phyloP scores from a whole-genome alignment of 192 early-diverging fungal species.

The Coemansia sp. region DNA sequence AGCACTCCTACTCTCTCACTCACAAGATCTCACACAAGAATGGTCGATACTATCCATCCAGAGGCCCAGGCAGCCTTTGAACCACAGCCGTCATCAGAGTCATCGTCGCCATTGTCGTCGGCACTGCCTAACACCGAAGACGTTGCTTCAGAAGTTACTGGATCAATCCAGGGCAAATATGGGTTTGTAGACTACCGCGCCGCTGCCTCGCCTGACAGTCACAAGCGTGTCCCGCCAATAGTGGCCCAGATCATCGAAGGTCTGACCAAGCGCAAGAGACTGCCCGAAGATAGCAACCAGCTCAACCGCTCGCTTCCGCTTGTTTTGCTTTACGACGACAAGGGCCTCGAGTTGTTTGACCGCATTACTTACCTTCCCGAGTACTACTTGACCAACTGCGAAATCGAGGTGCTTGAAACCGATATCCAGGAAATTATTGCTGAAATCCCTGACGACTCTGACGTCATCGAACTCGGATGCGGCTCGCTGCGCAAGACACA shows the following conservation, averaged over 20 bases:
- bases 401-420: slow-evolving; percentile 75
- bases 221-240: slow-evolving; percentile 17
- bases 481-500: slow-evolving; percentile 90
- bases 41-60: no score
- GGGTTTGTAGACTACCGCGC: slow-evolving; percentile 32
- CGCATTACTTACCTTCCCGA: slow-evolving; percentile 82
- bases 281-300: slow-evolving; percentile 14
- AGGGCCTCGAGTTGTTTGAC: slow-evolving; percentile 85
- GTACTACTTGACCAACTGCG: slow-evolving; percentile 86
- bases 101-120: slow-evolving; percentile 6
- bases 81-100: not conserved
- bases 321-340: slow-evolving; percentile 80
- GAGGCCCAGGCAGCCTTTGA: no score
- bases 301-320: slow-evolving; percentile 59
- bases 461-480: slow-evolving; percentile 85
- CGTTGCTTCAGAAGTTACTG: not conserved
- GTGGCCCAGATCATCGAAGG: slow-evolving; percentile 22
- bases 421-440: slow-evolving; percentile 61
- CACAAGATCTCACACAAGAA: no score
- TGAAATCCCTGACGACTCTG: slow-evolving; percentile 63
- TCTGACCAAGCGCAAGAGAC: slow-evolving; percentile 12
- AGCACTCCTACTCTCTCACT: no score
- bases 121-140: not conserved
- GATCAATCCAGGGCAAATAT: slow-evolving; percentile 1
- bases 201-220: slow-evolving; percentile 3